Evolutionary conservation across 345 rosid genomes (phyloP), one percentile per base, ranked within the genome.

Genomic region (Gossypium mustelinum): DNA sequence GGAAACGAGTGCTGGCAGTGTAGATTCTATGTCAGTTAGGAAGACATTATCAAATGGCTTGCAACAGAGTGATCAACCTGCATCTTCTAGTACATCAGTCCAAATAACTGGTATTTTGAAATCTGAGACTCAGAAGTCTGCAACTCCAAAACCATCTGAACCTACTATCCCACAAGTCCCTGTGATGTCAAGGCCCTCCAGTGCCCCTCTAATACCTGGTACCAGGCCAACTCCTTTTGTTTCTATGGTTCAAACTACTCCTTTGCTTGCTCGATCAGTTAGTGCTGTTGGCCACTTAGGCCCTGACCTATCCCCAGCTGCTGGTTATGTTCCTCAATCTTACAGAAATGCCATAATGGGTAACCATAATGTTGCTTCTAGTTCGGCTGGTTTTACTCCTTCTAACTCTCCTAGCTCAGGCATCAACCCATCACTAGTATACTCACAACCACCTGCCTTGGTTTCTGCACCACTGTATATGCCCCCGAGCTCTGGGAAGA

Each of bases 211-310:
- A 58, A 81, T 83, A 63, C 97, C 93, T 69, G 90, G 78, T 73
- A 84, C 78, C 45, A 79, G 87, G 74, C 86, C 86, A 55, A 73
- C 88, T 66, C 88, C 92, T 72, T 82, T 79, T 45, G 82, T 81
- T 63, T 84, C 97, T 68, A 24, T 84, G 81, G 87, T 84, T 80
- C 94, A 87, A 72, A 69, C 92, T 17, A 57, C 88, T 12, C 86
- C 97, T 18, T 78, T 76, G 29, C 94, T 95, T 68, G 82, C 95
- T 52, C 92, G 95, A 48, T 89, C 97, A 22, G 87, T 86, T 48
- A 93, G 97, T 88, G 96, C 97, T 75, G 84, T 90, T 73, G 96
- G 96, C 20, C 87, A 91, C 59, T 77, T 95, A 51, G 92, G 91
- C 70, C 90, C 92, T 41, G 97, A 92, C 6, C 75, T 90, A 29